These are phyloP conservation scores for Syzygium malaccense DNA, from an alignment of 441 rosid genomes.

Conservation along the genomic window DNA sequence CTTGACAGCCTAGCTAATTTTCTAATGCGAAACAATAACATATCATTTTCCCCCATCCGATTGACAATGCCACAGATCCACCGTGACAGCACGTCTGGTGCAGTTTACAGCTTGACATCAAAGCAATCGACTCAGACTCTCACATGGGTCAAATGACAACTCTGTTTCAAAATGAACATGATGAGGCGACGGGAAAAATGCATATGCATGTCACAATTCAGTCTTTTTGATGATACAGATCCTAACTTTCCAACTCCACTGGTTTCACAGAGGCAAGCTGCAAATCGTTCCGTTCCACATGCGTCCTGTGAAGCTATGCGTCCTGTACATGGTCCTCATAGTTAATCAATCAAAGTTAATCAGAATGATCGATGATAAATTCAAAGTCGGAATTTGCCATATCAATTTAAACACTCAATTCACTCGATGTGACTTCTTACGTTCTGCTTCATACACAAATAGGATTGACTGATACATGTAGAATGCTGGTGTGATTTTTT, in stretches of 20 bases:
- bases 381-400: background rate
- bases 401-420: background rate
- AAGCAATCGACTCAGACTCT: background rate
- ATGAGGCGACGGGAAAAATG: background rate
- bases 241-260: background rate
- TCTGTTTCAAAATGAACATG: background rate
- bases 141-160: background rate
- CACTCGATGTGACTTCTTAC: background rate
- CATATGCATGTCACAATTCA: background rate
- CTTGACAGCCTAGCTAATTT: background rate
- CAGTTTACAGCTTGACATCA: background rate
- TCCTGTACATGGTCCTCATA: background rate
- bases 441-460: background rate
- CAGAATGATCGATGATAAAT: background rate
- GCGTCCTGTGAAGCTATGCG: background rate
- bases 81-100: background rate
- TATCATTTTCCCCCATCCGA: background rate
- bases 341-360: background rate
- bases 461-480: background rate
- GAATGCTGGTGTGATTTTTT: background rate
- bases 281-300: background rate
- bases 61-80: background rate
- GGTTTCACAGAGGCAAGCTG: background rate
- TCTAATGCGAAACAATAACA: background rate
- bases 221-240: background rate